Base-by-base conservation (phyloP, 352 stramenopile species). In the Pythium aristosporum region DNA sequence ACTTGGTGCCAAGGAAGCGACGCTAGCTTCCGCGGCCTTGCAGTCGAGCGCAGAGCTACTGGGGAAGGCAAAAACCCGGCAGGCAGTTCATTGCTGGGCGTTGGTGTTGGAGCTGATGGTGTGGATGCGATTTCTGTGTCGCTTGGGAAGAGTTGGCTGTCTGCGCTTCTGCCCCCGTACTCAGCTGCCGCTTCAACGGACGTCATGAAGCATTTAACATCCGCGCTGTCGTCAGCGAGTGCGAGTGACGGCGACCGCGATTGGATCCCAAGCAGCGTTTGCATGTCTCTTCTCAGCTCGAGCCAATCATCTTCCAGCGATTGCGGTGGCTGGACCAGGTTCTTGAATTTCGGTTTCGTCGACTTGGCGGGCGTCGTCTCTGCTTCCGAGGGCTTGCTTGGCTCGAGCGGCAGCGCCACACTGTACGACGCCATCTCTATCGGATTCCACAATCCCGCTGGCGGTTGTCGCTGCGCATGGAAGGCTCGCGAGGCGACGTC, bases 401-500 rank as follows among this genome's bases (percentile, higher is more conserved):
- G 8, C 25, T 50, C 44, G 2, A 32, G 7, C 23, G 28, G 11
- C 5, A 12, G 5, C 1, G 52, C n/a, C 25, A 69, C 49, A 5
- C 28, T n/a, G 48, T 60, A 69, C 2, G 55, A 61, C 7, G 63
- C 20, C 3, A 16, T 37, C 49, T 69, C 13, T 57, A 88, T 71
- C 1, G 77, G 67, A 48, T 68, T 82, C 77, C 79, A 88, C 0
- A 85, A 37, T 6, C 79, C 77, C 6, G 46, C 57, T 1, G 71
- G 67, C 4, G 57, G 16, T 13, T 48, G 63, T 0, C 65, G 67
- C 25, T 72, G 59, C 41, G 76, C 61, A 5, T 67, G 48, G 42
- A 82, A 85, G 11, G n/a, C 30, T n/a, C 49, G 76, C 23, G 58
- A 39, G 18, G 76, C 78, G 12, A 76, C 84, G n/a, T 70, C 79